Percentiles rank a stretch among this genome's conserved stretches.
Conservation (phyloP, 1,284 basidiomycete genomes). For the Papiliotrema flavescens region DNA sequence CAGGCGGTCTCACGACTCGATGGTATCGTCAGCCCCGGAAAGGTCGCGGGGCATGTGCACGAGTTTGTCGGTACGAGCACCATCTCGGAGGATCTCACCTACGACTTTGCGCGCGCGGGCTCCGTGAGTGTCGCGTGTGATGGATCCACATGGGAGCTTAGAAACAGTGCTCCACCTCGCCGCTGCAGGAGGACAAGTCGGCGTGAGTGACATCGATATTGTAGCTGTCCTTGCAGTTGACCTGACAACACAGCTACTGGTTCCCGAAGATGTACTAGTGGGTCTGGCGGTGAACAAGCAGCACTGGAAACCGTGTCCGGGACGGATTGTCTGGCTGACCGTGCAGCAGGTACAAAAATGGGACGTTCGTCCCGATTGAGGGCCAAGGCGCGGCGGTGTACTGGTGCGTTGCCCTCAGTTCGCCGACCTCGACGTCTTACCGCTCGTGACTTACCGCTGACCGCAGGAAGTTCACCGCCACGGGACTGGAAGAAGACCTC, state of each 20-base stretch:
- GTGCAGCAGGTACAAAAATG: conserved; percentile 22
- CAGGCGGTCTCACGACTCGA: too few species aligned
- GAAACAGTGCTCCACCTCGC: neutral
- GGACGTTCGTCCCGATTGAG: conserved; percentile 18
- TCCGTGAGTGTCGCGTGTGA: neutral
- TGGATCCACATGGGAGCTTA: neutral
- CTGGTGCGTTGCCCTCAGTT: conserved; percentile 10
- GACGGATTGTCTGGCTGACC: neutral
- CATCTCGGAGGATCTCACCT: conserved; percentile 28
- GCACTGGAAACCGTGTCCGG: neutral
- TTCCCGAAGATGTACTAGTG: conserved; percentile 29
- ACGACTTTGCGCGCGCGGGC: conserved; percentile 15
- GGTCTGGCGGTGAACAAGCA: neutral
- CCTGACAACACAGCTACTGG: conserved; percentile 44
- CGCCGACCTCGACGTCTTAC: neutral
- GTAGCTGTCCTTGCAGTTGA: neutral
- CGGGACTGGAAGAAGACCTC: conserved; percentile 17
- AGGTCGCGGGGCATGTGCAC: conserved; percentile 44
- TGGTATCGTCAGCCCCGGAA: conserved; percentile 44
- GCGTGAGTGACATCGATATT: conserved; percentile 1
- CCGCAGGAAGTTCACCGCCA: conserved; percentile 11
- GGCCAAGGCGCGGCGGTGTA: conserved; percentile 19
- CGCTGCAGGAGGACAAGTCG: neutral
- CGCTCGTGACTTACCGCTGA: too few species aligned
- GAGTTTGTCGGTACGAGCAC: conserved; percentile 43